A percentile compares a stretch with the other conserved stretches of the same genome.
Evolutionary conservation across 1,139 yeast species (phyloP).

Genomic region (Zygosaccharomyces sapae): DNA sequence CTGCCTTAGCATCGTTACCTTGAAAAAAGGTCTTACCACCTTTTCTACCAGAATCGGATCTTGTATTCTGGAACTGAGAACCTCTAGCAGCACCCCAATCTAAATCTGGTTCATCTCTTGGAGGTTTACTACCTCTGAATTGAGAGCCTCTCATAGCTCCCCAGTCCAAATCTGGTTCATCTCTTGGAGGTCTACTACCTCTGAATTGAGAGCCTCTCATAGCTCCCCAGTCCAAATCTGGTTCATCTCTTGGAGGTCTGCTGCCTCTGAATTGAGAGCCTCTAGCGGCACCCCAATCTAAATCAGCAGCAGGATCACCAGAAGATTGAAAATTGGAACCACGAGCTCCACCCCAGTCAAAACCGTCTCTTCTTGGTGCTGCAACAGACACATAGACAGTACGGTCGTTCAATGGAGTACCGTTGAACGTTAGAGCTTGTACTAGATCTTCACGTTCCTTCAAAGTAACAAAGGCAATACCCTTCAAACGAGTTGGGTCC

Average conservation of each 20-base stretch:
- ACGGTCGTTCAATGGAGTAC: conserved; percentile 66
- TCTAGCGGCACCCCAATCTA: conserved; percentile 45
- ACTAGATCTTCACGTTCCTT: conserved; percentile 61
- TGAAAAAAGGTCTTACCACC: conserved; percentile 4
- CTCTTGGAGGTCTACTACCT: conserved; percentile 12
- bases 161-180: no score
- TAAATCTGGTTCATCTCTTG: conserved; percentile 32
- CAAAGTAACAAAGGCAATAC: conserved; percentile 85
- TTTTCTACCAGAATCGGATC: conserved; percentile 38
- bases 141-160: no score
- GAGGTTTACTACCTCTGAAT: conserved; percentile 20
- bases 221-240: conserved; percentile 58
- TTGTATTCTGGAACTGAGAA: conserved; percentile 35
- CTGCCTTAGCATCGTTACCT: conserved; percentile 35
- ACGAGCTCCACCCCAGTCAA: conserved; percentile 29
- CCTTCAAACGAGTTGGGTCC: conserved; percentile 63
- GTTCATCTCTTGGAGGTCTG: conserved; percentile 45
- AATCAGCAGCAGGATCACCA: conserved; percentile 41
- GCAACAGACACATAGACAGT: conserved; percentile 83
- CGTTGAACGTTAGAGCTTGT: conserved; percentile 62
- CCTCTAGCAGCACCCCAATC: conserved; percentile 41
- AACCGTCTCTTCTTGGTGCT: conserved; percentile 64
- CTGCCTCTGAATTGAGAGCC: conserved; percentile 25
- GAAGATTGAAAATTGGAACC: conserved; percentile 24
- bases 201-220: conserved; percentile 43